phyloP scores from a whole-genome alignment of 2,329 filamentous ascomycete genomes.

The Exophiala dermatitidis region DNA sequence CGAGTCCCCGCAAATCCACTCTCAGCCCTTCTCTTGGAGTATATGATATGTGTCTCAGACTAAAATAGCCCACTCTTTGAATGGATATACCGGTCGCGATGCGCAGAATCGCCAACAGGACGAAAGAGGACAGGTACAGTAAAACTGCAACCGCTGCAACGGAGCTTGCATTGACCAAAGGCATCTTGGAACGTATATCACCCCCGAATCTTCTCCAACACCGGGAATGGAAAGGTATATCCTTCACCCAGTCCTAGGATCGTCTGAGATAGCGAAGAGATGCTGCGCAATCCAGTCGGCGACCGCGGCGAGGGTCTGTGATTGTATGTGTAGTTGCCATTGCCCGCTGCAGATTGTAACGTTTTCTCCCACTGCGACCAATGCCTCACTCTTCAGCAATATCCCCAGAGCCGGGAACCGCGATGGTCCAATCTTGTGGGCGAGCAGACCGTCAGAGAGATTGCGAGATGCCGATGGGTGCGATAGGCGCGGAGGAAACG shows the following conservation, averaged over 20 bases:
- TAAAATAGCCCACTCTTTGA: slow-evolving; percentile 88
- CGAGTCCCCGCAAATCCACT: slow-evolving; percentile 81
- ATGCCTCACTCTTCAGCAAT: no score
- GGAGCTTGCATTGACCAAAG: slow-evolving; percentile 60
- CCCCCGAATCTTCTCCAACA: not conserved
- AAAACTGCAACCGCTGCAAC: slow-evolving; percentile 80
- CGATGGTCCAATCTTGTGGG: not conserved
- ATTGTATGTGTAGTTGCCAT: slow-evolving; percentile 5
- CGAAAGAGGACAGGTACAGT: slow-evolving; percentile 82
- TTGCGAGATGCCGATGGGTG: not conserved
- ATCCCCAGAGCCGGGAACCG: no score
- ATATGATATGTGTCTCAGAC: slow-evolving; percentile 82
- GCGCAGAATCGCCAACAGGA: slow-evolving; percentile 85
- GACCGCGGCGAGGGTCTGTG: slow-evolving; percentile 4
- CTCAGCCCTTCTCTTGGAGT: slow-evolving; percentile 81
- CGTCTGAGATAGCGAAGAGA: slow-evolving; percentile 3
- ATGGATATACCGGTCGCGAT: slow-evolving; percentile 92
- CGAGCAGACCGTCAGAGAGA: not conserved
- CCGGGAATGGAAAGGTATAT: not conserved
- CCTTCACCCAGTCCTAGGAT: not conserved
- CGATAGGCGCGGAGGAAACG: not conserved
- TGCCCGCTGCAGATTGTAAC: not conserved
- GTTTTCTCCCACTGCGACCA: no score
- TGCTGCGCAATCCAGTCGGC: slow-evolving; percentile 1
- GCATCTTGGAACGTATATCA: slow-evolving; percentile 32